Evolutionary conservation across 371 early-diverging fungal species (phyloP).

Genomic region (Rhizopus arrhizus): DNA sequence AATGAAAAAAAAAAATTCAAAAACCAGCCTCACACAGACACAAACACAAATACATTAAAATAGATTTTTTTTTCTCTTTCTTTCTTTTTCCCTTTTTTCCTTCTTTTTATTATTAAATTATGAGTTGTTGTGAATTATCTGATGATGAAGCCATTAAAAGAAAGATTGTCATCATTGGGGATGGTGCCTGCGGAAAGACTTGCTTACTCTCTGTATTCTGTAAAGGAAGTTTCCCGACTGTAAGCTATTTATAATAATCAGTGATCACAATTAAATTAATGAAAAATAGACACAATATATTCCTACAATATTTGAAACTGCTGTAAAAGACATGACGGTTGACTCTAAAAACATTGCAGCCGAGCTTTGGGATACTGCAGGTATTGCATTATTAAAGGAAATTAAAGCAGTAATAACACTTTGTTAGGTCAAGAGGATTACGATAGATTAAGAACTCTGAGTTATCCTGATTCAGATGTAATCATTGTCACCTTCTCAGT

Average conservation of each 20-base stretch:
- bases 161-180: constrained; percentile 79
- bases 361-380: constrained; percentile 89
- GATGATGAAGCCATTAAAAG: constrained; percentile 18
- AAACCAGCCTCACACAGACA: not conserved
- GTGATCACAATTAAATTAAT: not conserved
- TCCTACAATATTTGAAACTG: constrained; percentile 82
- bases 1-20: constrained; percentile 3
- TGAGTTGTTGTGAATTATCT: constrained; percentile 24
- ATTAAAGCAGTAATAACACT: not conserved
- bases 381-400: constrained; percentile 25
- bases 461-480: constrained; percentile 55
- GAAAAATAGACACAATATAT: constrained; percentile 30
- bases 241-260: constrained; percentile 6
- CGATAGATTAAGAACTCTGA: constrained; percentile 54
- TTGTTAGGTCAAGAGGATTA: constrained; percentile 58
- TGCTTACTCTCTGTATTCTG: constrained; percentile 47
- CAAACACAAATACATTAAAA: not conserved
- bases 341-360: constrained; percentile 75
- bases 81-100: not conserved
- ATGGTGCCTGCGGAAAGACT: constrained; percentile 77
- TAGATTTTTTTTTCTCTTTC: not conserved
- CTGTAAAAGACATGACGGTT: constrained; percentile 73
- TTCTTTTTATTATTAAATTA: constrained; percentile 15
- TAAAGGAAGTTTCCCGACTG: constrained; percentile 45
- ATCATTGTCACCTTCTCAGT: constrained; percentile 59